Evolutionary conservation across 768 basidiomycete genomes (phyloP), one percentile per base, ranked within the genome.

Genomic region (Tricholoma flavovirens): DNA sequence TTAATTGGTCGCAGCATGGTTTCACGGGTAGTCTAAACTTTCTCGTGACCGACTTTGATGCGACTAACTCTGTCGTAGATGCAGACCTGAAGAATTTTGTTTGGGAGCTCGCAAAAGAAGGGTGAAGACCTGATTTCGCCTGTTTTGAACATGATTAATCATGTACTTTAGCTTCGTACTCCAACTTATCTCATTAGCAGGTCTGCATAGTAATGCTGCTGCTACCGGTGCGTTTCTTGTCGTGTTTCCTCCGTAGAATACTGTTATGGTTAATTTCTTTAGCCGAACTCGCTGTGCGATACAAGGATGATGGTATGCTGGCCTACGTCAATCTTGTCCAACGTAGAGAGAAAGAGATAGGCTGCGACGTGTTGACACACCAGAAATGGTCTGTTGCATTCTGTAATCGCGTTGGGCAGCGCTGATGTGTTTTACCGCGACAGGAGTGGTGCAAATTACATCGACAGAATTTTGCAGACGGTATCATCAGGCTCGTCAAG

Each of bases 251-350:
- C 33, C 2, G 17, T 19, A 19, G 45, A 22, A 11, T 17, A 15
- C 21, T 52, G 46, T 64, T 6, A 55, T 26, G 3, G 22, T 33
- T 24, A 40, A 3, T 40, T 53, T 56, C 55, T 51, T 17, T 62
- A 87, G 90, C 86, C 51, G 91, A 95, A 67, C 82, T 96, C 22
- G 84, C 93, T 21, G 74, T 80, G 17, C 79, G 80, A 19, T 96
- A 82, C 78, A 88, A 91, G 74, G 81, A 83, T 22, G 90, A 95
- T 46, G 93, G 93, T 46, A 94, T 96, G 89, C 81, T 92, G 30
- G 93, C 93, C 21, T 96, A 96, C 69, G 92, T 94, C 48, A 80
- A 94, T 57, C 82, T 92, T 17, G 82, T 95, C 50, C 93, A 96
- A 66, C 76, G 83, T 60, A 93, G 90, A 69, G 93, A 96, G 71